phyloP scores from a whole-genome alignment of 352 stramenopile species.

The Pythium plurisporium region DNA sequence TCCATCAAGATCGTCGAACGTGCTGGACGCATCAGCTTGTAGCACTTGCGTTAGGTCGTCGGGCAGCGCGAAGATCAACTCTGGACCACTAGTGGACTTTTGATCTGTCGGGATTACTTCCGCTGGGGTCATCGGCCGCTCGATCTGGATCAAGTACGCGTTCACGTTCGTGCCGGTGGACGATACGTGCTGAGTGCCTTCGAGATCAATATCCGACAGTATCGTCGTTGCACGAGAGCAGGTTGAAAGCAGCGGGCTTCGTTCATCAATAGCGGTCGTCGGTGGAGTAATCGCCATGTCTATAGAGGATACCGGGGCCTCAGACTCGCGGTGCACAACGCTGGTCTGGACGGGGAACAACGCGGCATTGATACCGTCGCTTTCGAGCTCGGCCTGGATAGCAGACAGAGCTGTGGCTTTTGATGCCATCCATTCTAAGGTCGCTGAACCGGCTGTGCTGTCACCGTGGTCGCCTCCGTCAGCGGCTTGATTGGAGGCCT shows the following conservation, averaged over 20 bases:
- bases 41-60: constrained; percentile 11
- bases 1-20: not conserved
- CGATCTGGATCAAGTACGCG: constrained; percentile 23
- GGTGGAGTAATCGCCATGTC: not conserved
- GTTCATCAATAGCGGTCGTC: constrained; percentile 1
- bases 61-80: constrained; percentile 37
- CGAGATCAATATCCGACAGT: constrained; percentile 20
- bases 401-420: not conserved
- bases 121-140: not conserved
- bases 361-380: constrained; percentile 13
- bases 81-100: no score
- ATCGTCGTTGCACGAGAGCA: constrained; percentile 12
- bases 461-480: not conserved
- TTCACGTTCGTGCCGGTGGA: not conserved
- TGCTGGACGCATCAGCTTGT: no score
- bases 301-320: not conserved
- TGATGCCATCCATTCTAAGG: not conserved
- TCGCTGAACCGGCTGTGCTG: not conserved
- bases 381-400: constrained; percentile 8
- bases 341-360: constrained; percentile 14
- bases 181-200: not conserved
- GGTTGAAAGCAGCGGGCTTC: constrained; percentile 11
- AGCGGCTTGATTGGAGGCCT: not conserved
- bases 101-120: no score
- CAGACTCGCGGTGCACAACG: not conserved